Evolutionary conservation across 768 basidiomycete species (phyloP), one percentile per base, ranked within the genome.

Genomic region (Dacryopinax spathularia): DNA sequence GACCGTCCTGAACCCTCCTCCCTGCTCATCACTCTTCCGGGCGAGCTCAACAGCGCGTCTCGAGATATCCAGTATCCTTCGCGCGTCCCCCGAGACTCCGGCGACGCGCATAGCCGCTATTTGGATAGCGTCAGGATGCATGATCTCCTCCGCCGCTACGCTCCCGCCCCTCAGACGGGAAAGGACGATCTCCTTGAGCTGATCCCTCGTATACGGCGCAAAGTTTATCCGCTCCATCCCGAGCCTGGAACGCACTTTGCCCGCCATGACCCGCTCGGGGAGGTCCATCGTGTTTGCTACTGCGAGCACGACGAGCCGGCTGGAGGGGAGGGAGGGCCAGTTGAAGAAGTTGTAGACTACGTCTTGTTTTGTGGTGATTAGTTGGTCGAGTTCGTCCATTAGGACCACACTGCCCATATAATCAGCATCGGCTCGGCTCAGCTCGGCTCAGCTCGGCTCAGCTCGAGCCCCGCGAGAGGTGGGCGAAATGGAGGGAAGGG

Each of bases 271-370:
- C 44, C 95, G 81, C 73, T 98, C 95, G 0, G 96, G 96, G 62
- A 98, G 79, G 70, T 98, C 95, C 89, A 96, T 95, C 33, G 95
- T 93, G 72, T 98, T 99, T 6, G 96, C 96, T 0, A 99, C 93
- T 0, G 96, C 95, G 60, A 99, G 82, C 1, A 99, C 96, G 61
- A 97, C 85, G 4, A 99, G 81, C 72, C 89, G 90, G 64, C 91
- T 93, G 20, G 84, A 85, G 0, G 82, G 80, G 60, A 96, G 78
- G 2, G 93, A 95, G 1, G 96, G 96, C 95, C 96, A 99, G 72
- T 99, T 98, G 81, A 98, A 98, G 75, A 99, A 98, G 71, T 97
- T 97, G 75, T 99, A 99, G 22, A 99, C 89, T 10, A 99, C 95
- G 64, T 99, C 95, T 73, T 99, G 95, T 72, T 96, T 96, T 18